Evolutionary conservation across 2,329 filamentous ascomycete genomes (phyloP), one percentile per base, ranked within the genome.

Genomic region (Rhynchosporium secalis): DNA sequence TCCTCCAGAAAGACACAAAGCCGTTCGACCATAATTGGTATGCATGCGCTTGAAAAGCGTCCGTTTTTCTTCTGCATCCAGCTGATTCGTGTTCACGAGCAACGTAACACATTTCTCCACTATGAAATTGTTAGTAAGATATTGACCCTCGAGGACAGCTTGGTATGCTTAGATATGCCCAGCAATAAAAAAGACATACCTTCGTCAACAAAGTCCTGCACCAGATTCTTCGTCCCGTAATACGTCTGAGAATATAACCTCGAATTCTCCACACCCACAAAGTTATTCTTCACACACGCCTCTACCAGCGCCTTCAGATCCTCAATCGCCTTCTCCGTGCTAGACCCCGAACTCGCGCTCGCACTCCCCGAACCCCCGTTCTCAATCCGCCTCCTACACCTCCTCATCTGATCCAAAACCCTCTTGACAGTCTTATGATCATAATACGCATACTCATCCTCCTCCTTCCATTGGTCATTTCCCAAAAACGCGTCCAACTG

Each of bases 221-320:
- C 91, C 67, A 97, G 77, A 65, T 95, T 86, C 76, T 99, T 99
- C n/a, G 95, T 98, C 38, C 95, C 95, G 70, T 92, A 96, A 74
- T 99, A 99, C 3, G 94, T 96, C 78, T 98, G 93, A 71, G 91
- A 96, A 75, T 99, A 99, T n/a, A 99, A 78, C 60, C 92, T 85
- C 9, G 94, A 87, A 71, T 96, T 98, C 76, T 99, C 95, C 13
- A 96, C 88, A 0, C 95, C 95, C 20, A 91, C 92, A 76, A 98
- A 99, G 73, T 99, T 98, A 76, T 93, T 96, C 82, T 97, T 99
- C 70, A 97, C 89, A 74, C 93, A 98, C 13, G 91, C 91, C 78
- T 96, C 92, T 26, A 96, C 80, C 63, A 98, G 77, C 0, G 83
- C 83, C 65, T 87, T 88, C 60, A 99, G 80, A 60, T 95, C 91